Percentiles rank a stretch among this genome's conserved stretches.
Conservation (phyloP, 2,329 filamentous ascomycete species). For the Camillea tinctor region DNA sequence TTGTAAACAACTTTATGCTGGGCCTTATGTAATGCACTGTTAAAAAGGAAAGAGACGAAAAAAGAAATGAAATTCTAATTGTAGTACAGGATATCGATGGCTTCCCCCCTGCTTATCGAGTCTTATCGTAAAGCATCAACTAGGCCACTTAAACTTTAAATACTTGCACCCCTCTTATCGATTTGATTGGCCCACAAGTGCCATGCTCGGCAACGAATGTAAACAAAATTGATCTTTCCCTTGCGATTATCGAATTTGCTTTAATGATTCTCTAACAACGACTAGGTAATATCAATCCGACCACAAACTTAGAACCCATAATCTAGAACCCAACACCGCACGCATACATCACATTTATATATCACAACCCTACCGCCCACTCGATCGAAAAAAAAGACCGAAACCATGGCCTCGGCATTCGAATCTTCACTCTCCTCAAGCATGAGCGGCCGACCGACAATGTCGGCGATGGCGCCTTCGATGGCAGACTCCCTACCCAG, state of each 20-base stretch:
- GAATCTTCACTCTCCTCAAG: conserved; percentile 68
- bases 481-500: conserved; percentile 78
- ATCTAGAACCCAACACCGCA: neutral
- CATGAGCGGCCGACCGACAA: conserved; percentile 54
- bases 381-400: neutral
- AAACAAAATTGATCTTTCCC: conserved; percentile 22
- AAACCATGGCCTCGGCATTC: conserved; percentile 58
- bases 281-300: neutral
- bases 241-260: conserved; percentile 4
- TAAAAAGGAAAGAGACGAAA: neutral
- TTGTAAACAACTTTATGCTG: neutral
- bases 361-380: neutral
- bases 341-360: neutral
- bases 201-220: conserved; percentile 28
- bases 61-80: conserved; percentile 1
- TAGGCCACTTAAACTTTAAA: neutral
- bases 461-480: conserved; percentile 59
- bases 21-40: too few relatives aligned
- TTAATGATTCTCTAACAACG: neutral
- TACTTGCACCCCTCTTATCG: neutral
- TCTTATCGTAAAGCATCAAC: neutral
- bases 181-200: neutral
- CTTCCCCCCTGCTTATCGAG: neutral
- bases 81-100: neutral
- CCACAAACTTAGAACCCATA: too few relatives aligned